phyloP scores from a whole-genome alignment of 768 basidiomycete genomes.

The Hericium erinaceus region DNA sequence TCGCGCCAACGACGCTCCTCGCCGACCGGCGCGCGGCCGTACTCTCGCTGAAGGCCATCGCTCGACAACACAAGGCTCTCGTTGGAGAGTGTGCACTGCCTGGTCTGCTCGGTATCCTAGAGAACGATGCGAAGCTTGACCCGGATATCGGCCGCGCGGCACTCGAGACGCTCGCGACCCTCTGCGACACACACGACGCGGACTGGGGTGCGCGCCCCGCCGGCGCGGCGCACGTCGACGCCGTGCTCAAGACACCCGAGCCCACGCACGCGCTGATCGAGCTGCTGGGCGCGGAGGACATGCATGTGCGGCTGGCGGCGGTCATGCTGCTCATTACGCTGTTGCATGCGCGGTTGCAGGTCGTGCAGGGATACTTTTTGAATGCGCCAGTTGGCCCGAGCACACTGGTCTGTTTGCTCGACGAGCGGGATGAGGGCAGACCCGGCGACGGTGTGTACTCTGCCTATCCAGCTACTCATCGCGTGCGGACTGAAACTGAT shows the following conservation, averaged over 20 bases:
- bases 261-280: conserved; percentile 67
- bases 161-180: conserved; percentile 76
- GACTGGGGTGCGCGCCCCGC: conserved; percentile 41
- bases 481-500: no score
- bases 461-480: no score
- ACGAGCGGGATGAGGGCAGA: conserved; percentile 63
- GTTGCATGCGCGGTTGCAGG: conserved; percentile 71
- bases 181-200: conserved; percentile 73
- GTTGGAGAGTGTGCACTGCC: conserved; percentile 72
- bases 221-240: conserved; percentile 80
- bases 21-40: conserved; percentile 91
- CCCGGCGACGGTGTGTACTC: no score
- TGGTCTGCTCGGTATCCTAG: conserved; percentile 71
- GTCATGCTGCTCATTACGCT: conserved; percentile 76
- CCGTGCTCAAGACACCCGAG: conserved; percentile 62
- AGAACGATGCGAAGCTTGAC: conserved; percentile 86
- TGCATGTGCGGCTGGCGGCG: conserved; percentile 79
- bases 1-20: conserved; percentile 82
- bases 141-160: conserved; percentile 87
- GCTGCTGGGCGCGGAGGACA: conserved; percentile 64
- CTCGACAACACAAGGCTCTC: conserved; percentile 84
- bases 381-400: conserved; percentile 70
- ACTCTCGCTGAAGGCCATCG: conserved; percentile 86
- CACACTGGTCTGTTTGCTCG: conserved; percentile 64
- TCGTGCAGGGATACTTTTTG: conserved; percentile 87